Evolutionary conservation across 2,329 filamentous ascomycete genomes (phyloP).

Genomic region (Ustilaginoidea virens): DNA sequence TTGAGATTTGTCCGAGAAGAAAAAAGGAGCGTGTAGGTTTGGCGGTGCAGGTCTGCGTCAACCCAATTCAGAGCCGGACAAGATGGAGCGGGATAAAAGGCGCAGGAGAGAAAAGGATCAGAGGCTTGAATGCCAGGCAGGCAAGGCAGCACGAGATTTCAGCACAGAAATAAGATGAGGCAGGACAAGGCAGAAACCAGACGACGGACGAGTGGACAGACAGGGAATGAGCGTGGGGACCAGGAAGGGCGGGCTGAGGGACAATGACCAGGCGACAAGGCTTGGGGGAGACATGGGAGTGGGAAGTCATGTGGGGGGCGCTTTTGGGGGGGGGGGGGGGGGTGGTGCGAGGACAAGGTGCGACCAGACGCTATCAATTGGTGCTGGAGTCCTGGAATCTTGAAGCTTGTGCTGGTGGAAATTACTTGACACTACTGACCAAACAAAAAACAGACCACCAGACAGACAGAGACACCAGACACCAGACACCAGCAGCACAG

Average conservation of each 20-base stretch:
- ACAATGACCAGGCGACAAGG: too few relatives aligned
- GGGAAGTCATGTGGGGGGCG: too few relatives aligned
- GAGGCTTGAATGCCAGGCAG: not conserved
- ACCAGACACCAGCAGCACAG: too few relatives aligned
- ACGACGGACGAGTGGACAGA: not conserved
- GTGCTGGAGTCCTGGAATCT: too few relatives aligned
- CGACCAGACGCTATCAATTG: too few relatives aligned
- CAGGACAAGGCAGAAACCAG: not conserved
- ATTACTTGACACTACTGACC: too few relatives aligned
- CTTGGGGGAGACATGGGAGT: too few relatives aligned
- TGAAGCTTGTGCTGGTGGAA: too few relatives aligned
- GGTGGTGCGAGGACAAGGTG: not conserved
- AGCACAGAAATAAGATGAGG: not conserved
- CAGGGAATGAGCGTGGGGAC: not conserved
- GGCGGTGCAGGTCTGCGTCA: not conserved
- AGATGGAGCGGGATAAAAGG: not conserved
- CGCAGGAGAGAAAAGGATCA: not conserved
- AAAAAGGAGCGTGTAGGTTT: constrained; percentile 1
- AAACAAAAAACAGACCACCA: too few relatives aligned
- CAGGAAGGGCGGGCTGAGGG: not conserved
- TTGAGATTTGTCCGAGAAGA: too few relatives aligned
- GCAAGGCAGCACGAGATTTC: not conserved
- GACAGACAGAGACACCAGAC: too few relatives aligned
- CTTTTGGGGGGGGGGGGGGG: not conserved
- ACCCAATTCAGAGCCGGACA: too few relatives aligned